A percentile compares a stretch with the other conserved stretches of the same genome.
These are phyloP conservation scores for Komagataella pseudopastoris DNA, from an alignment of 805 yeast species.

Conservation along the genomic window DNA sequence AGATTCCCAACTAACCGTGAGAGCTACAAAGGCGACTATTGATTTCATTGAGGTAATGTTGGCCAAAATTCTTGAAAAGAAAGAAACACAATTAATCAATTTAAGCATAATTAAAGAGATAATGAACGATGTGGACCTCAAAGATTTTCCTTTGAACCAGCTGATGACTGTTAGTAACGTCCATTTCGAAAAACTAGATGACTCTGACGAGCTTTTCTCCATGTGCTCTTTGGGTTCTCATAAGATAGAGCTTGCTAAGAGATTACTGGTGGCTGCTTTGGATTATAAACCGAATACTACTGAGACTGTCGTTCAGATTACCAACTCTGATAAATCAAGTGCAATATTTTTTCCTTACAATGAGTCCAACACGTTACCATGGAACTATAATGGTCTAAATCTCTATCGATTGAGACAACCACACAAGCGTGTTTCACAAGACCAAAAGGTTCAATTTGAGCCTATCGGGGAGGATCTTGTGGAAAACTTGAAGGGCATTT, in stretches of 20 bases:
- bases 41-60: conserved; percentile 20
- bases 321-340: neutral
- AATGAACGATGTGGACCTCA: neutral
- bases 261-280: conserved; percentile 13
- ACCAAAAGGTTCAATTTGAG: neutral
- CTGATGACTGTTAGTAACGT: conserved; percentile 16
- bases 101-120: neutral
- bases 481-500: neutral
- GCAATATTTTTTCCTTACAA: conserved; percentile 5
- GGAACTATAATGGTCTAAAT: conserved; percentile 12
- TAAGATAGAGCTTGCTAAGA: conserved; percentile 13
- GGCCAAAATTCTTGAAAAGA: conserved; percentile 16
- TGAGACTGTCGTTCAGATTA: conserved; percentile 2
- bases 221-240: conserved; percentile 14
- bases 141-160: conserved; percentile 10
- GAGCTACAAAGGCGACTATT: conserved; percentile 14
- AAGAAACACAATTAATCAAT: conserved; percentile 8
- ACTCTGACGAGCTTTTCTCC: conserved; percentile 12
- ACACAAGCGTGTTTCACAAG: conserved; percentile 4
- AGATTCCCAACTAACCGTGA: conserved; percentile 13
- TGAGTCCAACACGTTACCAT: conserved; percentile 14
- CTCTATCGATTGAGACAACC: conserved; percentile 10
- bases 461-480: neutral
- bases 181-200: conserved; percentile 16
- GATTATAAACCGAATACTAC: conserved; percentile 10